Base-by-base conservation (phyloP, 129 eudicot genomes). In the Flaveria ramosissima region DNA sequence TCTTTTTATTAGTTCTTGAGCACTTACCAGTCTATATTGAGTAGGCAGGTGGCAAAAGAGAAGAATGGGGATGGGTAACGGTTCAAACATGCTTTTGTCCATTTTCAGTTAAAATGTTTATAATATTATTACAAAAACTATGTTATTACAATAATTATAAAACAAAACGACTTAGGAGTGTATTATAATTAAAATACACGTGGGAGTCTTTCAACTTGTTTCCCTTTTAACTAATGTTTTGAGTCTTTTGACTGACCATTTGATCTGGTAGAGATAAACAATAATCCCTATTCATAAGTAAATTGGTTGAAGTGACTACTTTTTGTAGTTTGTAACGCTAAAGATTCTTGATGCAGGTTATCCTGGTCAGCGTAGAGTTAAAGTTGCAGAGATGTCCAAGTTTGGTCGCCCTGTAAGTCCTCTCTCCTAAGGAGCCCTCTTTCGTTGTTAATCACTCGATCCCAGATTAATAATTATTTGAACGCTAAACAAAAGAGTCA, bases 381-480 rank as follows among this genome's bases (percentile, higher is more conserved):
- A 88, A 83, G 89, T 83, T 46, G 86, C 89, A 1, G 97, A 88
- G 80, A 81, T 89, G 52, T 86, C 97, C 65, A 89, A 87, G 79
- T 92, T 89, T 60, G 93, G 97, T 36, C 92, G 93, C 23, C 97
- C 97, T 1, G 97, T 92, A 59, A 59, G 66, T 59, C 39, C 66
- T 59, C n/a, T 76, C 9, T 43, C 30, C 17, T 3, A 16, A 19
- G 45, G 47, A 50, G 13, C 53, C 67, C 17, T 39, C 43, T 47
- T 14, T 81, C 3, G 21, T 26, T 64, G 72, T 75, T 75, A 64
- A 41, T 68, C 74, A 68, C 59, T 36, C 2, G 4, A 23, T 13
- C 15, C 6, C 43, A 17, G 47, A 7, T 42, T 57, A 24, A 15
- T 23, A 41, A 21, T 5, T 26, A 45, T 30, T 2, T 12, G 1